Base-by-base conservation (phyloP, 2,329 filamentous ascomycete genomes). In the Emmonsiellopsis sp. region DNA sequence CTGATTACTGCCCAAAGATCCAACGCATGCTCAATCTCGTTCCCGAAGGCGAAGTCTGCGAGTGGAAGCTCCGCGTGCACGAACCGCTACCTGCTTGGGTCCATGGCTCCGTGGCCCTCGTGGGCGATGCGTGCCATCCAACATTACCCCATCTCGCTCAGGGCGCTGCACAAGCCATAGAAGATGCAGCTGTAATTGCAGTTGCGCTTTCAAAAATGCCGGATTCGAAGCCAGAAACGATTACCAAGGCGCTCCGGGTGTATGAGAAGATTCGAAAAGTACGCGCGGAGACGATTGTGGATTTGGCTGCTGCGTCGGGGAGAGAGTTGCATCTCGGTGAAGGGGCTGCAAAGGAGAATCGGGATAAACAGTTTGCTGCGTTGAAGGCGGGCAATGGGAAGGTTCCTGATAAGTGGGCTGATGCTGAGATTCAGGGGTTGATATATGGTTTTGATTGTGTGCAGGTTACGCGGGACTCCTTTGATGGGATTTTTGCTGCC, bases 351-450 rank as follows among this genome's bases (percentile, higher is more conserved):
- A 81, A 82, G 68, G 77, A 79, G 61, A 77, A 82, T 65, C 68
- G 80, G 3, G 79, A 83, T 58, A 76, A 71, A 63, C 70, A 76
- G 50, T 83, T 82, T 65, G 76, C 75, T 51, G 77, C 77, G 51
- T 72, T 79, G 57, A 75, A 72, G 57, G 64, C 71, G 60, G 70
- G 70, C 52, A 77, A 75, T 63, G 74, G 76, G 1, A 74, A 73
- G 16, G 70, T 72, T 7, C 70, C 70, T 10, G 83, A 86, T 69
- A 85, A 85, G 71, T 86, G 84, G 84, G 82, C 82, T 2, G 84
- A 84, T 66, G 81, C 82, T 8, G 83, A 86, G 61, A 81, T 86
- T 42, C 83, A 86, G 68, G 76, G 78, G 66, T 79, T 79, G 75
- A 80, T 86, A 56, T 86, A 86, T 67, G 77, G 78, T 9, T 76